phyloP scores from a whole-genome alignment of 2,329 filamentous ascomycete genomes.

The Pseudogymnoascus sp. region DNA sequence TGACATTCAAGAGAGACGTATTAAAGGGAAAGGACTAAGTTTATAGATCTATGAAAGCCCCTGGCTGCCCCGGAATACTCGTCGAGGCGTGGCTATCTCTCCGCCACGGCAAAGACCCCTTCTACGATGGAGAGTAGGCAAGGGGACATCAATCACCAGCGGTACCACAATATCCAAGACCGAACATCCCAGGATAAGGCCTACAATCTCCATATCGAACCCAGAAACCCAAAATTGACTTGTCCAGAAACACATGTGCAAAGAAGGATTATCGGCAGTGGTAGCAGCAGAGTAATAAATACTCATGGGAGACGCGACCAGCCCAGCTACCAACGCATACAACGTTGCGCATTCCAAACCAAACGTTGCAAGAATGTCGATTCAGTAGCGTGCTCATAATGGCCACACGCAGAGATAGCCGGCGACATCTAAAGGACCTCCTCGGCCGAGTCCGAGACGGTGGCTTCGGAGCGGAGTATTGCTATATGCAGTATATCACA shows the following conservation, averaged over 20 bases:
- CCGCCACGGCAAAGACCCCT: not conserved
- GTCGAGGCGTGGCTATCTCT: not conserved
- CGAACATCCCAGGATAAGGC: not conserved
- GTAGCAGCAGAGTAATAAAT: constrained; percentile 7
- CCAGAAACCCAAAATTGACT: constrained; percentile 5
- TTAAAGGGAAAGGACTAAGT: not conserved
- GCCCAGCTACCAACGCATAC: constrained; percentile 32
- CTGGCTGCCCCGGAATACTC: not conserved
- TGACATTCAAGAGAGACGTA: not conserved
- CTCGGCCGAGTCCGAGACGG: constrained; percentile 48
- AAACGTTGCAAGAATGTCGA: constrained; percentile 16
- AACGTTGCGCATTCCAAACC: constrained; percentile 15
- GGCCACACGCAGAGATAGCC: constrained; percentile 8
- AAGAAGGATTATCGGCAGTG: not conserved
- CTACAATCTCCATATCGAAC: constrained; percentile 1
- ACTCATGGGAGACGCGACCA: constrained; percentile 40
- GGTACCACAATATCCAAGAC: not conserved
- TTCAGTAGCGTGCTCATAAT: constrained; percentile 24
- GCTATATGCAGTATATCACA: not conserved
- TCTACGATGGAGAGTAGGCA: not conserved
- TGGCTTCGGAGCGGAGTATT: constrained; percentile 49
- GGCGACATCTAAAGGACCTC: constrained; percentile 25
- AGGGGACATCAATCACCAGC: not conserved
- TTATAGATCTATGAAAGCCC: not conserved
- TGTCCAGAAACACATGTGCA: not conserved